Evolutionary conservation across 176 grass and related monocot genomes (phyloP).

Genomic region (Rhynchospora pubera): DNA sequence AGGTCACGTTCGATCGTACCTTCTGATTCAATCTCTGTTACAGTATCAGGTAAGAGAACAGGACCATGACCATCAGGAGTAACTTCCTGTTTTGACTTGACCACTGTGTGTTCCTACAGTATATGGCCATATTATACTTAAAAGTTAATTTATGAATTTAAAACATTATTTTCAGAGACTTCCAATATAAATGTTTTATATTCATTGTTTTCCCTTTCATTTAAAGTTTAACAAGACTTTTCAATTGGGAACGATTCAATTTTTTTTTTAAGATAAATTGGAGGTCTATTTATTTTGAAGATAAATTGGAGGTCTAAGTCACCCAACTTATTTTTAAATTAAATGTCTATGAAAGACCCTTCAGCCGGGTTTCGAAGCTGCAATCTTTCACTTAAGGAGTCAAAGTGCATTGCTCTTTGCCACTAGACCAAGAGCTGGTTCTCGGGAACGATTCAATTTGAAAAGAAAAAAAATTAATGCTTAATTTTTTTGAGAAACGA

Average conservation of each 20-base stretch:
- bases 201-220: background rate
- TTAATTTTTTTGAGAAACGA: background rate
- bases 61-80: constrained; percentile 51
- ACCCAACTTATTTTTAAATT: too few relatives aligned
- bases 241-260: background rate
- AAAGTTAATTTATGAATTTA: background rate
- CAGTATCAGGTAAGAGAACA: constrained; percentile 27
- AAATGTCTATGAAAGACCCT: too few relatives aligned
- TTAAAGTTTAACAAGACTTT: background rate
- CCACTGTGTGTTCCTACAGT: constrained; percentile 58
- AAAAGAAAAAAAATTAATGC: background rate
- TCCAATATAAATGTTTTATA: background rate
- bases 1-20: constrained; percentile 66
- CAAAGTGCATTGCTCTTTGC: too few relatives aligned
- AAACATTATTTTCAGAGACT: background rate
- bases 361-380: too few relatives aligned
- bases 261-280: too few relatives aligned
- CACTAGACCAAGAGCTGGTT: too few relatives aligned
- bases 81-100: constrained; percentile 36
- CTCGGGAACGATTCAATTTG: too few relatives aligned
- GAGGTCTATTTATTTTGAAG: too few relatives aligned
- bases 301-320: too few relatives aligned
- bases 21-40: constrained; percentile 36
- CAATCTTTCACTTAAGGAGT: too few relatives aligned
- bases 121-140: background rate